These are phyloP conservation scores for Tricharina praecox DNA, from an alignment of 495 filamentous ascomycete species.

Conservation along the genomic window DNA sequence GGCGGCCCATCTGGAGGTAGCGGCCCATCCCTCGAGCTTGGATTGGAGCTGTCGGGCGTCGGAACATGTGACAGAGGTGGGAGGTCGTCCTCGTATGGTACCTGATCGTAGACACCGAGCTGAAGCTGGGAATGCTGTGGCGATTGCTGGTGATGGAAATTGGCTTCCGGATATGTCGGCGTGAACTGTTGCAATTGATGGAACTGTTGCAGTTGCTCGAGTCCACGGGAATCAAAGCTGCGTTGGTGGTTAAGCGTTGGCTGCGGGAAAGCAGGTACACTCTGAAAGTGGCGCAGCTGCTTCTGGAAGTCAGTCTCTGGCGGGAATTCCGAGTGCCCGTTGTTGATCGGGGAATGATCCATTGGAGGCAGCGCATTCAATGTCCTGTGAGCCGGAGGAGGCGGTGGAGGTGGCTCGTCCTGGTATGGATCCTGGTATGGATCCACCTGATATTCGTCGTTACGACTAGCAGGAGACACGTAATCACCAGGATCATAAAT, in stretches of 20 bases:
- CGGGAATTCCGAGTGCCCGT: constrained; percentile 3
- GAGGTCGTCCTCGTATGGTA: constrained; percentile 8
- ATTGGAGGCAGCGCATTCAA: constrained; percentile 1
- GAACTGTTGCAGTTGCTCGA: neutral
- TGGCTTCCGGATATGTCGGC: constrained; percentile 1
- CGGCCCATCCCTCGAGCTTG: constrained; percentile 13
- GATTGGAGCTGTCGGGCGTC: constrained; percentile 14
- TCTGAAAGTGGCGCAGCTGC: constrained; percentile 22
- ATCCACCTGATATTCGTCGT: constrained; percentile 14
- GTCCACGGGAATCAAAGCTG: constrained; percentile 2
- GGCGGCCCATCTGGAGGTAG: constrained; percentile 24
- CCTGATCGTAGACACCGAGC: neutral
- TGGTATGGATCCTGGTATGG: constrained; percentile 14
- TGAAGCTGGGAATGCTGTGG: neutral
- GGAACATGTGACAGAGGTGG: constrained; percentile 15
- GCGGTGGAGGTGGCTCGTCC: constrained; percentile 18
- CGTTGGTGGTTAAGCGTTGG: neutral
- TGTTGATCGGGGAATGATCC: constrained; percentile 1
- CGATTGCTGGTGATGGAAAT: neutral
- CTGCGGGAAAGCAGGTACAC: constrained; percentile 20
- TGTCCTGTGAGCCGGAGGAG: constrained; percentile 16
- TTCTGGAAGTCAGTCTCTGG: constrained; percentile 9
- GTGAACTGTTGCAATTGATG: neutral
- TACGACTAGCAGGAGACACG: constrained; percentile 11
- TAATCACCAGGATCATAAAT: constrained; percentile 22